Evolutionary conservation across 495 filamentous ascomycete genomes (phyloP).

Genomic region (Penicillium flavigenum): DNA sequence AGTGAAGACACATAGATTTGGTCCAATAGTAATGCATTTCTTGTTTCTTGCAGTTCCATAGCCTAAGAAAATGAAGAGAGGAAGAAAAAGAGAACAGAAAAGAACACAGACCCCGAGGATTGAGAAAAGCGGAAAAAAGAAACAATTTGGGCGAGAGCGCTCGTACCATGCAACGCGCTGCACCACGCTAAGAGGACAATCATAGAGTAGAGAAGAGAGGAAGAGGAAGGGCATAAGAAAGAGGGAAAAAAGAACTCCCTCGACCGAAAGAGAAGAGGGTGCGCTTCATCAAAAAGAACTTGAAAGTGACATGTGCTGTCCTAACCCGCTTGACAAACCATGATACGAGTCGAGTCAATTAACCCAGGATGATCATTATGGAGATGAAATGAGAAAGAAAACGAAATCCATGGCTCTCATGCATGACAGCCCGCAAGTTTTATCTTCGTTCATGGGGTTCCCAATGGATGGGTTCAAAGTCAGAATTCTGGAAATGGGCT

Average conservation of each 20-base stretch:
- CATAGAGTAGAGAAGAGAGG: conserved; percentile 6
- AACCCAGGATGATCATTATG: conserved; percentile 1
- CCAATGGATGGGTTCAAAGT: conserved; percentile 71
- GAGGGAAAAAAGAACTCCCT: background rate
- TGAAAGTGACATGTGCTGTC: background rate
- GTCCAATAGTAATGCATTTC: background rate
- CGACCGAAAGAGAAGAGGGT: background rate
- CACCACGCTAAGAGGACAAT: conserved; percentile 35
- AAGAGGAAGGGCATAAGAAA: background rate
- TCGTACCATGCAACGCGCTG: conserved; percentile 36
- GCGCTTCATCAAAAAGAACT: background rate
- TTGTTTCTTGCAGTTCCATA: conserved; percentile 1
- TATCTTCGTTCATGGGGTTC: conserved; percentile 40
- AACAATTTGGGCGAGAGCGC: conserved; percentile 27
- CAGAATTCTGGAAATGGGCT: conserved; percentile 78
- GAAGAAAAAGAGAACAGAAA: background rate
- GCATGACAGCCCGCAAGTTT: background rate
- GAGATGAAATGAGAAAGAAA: background rate
- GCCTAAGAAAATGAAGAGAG: background rate
- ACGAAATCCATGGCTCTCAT: background rate
- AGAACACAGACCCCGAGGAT: conserved; percentile 1
- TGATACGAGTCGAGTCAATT: background rate
- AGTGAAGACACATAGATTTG: background rate
- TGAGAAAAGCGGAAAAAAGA: conserved; percentile 2
- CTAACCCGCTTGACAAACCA: background rate